Conservation (phyloP, 495 filamentous ascomycete species). For the Penicillium soppii region DNA sequence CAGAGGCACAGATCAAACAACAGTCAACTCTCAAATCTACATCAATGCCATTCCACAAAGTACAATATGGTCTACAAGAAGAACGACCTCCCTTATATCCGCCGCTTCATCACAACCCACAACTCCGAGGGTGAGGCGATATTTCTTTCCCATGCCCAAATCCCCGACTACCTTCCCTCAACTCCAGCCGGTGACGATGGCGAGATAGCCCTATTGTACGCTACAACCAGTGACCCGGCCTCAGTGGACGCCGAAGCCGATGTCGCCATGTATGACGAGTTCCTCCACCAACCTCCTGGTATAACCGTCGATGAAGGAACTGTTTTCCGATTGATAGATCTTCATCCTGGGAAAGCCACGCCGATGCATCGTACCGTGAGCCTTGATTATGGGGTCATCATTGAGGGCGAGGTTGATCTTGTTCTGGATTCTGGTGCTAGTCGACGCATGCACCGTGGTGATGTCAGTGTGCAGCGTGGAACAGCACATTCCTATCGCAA, state of each 20-base stretch:
- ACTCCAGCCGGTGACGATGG: conserved; percentile 34
- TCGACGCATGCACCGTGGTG: conserved; percentile 63
- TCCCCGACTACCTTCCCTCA: conserved; percentile 34
- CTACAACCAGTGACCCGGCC: conserved; percentile 31
- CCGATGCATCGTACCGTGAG: conserved; percentile 69
- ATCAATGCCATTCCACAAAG: not conserved
- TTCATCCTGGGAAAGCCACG: conserved; percentile 63
- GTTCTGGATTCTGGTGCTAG: conserved; percentile 61
- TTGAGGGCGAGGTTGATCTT: conserved; percentile 73
- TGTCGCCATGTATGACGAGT: conserved; percentile 34
- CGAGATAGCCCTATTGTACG: conserved; percentile 39
- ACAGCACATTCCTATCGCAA: conserved; percentile 69
- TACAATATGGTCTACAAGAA: conserved; percentile 15
- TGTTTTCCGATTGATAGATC: conserved; percentile 55
- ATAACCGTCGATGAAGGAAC: conserved; percentile 35
- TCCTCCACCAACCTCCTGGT: conserved; percentile 33
- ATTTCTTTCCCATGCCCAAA: conserved; percentile 35
- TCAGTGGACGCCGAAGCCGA: conserved; percentile 35
- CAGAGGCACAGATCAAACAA: not conserved
- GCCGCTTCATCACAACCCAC: conserved; percentile 44
- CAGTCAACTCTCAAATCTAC: not conserved
- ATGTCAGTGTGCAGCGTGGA: conserved; percentile 64
- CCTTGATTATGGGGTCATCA: conserved; percentile 69
- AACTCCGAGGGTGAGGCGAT: conserved; percentile 37
- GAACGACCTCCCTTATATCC: conserved; percentile 35